A percentile compares a stretch with the other conserved stretches of the same genome.
Evolutionary conservation across 305 asterid species (phyloP).

Genomic region (Rubia occidens): DNA sequence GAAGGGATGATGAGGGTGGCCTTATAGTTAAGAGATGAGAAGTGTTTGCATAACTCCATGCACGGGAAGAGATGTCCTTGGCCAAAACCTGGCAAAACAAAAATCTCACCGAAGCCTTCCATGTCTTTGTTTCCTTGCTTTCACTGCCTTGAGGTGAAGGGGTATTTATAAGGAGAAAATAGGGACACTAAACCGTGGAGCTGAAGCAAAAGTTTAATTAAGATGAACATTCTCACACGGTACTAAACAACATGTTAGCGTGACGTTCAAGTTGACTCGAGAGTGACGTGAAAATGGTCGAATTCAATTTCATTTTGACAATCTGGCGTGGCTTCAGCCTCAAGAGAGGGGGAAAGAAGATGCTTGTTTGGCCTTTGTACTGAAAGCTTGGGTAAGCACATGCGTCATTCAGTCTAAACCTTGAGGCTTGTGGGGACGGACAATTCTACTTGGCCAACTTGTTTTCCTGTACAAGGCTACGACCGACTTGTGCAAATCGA

Average conservation of each 20-base stretch:
- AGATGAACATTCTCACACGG: background rate
- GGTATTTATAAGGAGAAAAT: background rate
- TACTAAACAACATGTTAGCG: background rate
- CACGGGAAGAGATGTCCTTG: constrained; percentile 66
- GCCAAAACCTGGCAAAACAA: constrained; percentile 68
- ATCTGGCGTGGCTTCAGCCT: background rate
- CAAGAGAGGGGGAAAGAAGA: background rate
- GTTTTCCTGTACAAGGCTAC: background rate
- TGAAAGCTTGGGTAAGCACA: background rate
- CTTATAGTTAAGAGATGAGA: constrained; percentile 35
- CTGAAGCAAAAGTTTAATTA: constrained; percentile 7
- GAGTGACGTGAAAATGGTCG: background rate
- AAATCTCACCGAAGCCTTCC: constrained; percentile 38
- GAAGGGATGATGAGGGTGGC: constrained; percentile 50
- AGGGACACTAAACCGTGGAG: background rate
- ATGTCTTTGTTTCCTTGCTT: constrained; percentile 16
- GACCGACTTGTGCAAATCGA: background rate
- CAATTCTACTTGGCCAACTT: background rate
- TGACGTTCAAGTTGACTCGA: background rate
- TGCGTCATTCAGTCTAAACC: background rate
- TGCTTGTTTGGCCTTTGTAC: background rate
- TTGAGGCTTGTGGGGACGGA: background rate
- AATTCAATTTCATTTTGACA: background rate
- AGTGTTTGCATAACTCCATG: constrained; percentile 53
- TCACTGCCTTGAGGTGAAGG: background rate